phyloP scores from a whole-genome alignment of 306 rosid species.

The Glycine soja region DNA sequence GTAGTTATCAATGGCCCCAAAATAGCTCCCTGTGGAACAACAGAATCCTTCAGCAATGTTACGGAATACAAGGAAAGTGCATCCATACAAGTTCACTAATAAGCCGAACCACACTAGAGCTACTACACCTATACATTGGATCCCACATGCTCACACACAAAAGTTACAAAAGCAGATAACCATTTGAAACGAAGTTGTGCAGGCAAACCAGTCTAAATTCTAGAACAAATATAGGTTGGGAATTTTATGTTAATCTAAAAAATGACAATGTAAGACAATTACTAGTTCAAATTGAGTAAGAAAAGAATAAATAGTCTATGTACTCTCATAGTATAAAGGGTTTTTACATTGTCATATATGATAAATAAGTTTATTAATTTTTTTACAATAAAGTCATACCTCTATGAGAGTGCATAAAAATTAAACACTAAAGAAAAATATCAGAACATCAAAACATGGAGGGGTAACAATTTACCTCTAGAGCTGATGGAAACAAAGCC shows the following conservation, averaged over 20 bases:
- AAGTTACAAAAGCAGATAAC: neutral
- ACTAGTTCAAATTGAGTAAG: neutral
- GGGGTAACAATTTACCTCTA: conserved; percentile 63
- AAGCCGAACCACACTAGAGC: neutral
- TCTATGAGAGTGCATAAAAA: neutral
- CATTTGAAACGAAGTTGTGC: conserved; percentile 1
- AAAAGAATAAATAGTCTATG: neutral
- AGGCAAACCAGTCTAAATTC: neutral
- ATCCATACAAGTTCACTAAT: neutral
- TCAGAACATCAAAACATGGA: conserved; percentile 21
- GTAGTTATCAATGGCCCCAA: conserved; percentile 89
- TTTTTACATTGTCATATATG: neutral
- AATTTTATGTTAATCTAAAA: neutral
- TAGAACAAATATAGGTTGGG: neutral
- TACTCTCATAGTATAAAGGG: neutral
- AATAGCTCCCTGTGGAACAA: conserved; percentile 73
- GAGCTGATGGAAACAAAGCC: conserved; percentile 81
- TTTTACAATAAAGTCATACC: neutral
- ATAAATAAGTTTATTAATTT: neutral
- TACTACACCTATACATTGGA: conserved; percentile 10
- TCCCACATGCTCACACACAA: neutral
- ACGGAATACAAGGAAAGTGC: conserved; percentile 1
- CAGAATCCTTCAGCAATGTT: conserved; percentile 22
- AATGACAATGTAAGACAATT: neutral
- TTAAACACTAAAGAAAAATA: neutral